Base-by-base conservation (phyloP, 768 basidiomycete genomes). In the Trametes elegans region DNA sequence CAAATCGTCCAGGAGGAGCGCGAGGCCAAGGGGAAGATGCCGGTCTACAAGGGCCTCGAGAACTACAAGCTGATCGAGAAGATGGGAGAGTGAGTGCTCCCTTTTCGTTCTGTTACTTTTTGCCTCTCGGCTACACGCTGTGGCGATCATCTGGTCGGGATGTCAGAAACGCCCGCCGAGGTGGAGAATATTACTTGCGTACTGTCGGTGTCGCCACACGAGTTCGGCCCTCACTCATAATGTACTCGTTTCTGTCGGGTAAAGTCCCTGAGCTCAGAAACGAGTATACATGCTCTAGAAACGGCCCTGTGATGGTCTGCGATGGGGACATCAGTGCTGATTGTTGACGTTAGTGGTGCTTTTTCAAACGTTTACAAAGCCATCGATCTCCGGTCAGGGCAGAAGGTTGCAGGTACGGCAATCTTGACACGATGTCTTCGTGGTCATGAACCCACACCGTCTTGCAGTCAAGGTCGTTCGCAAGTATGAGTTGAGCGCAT, bases 281-380 rank as follows among this genome's bases (percentile, higher is more conserved):
- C n/a, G n/a, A n/a, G n/a, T n/a, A n/a, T n/a, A n/a, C n/a, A n/a
- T n/a, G n/a, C n/a, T n/a, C n/a, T n/a, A n/a, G n/a, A n/a, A n/a
- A n/a, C n/a, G n/a, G n/a, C n/a, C n/a, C n/a, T n/a, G n/a, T n/a
- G n/a, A 41, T 18, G 27, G 14, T 6, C 13, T 38, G 18, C 13
- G 16, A 4, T 11, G 21, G 6, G 19, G 5, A 24, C 28, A 23
- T 28, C 10, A 18, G 7, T 16, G 4, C 45, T 49, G 10, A 49
- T 18, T 8, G 6, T 24, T 19, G 28, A 3, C n/a, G 11, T 13
- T 64, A 91, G 86, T 64, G 96, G 96, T 56, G 96, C 96, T 38
- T 99, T 99, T 70, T 98, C 95, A n/a, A 93, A 97, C 67, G 96
- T 99, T 8, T 99, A 96, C 79, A 91, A 90, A 68, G 96, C 93